These are phyloP conservation scores for Cylindricascospora bacillispora DNA, from an alignment of 1,139 yeast species.

Conservation along the genomic window DNA sequence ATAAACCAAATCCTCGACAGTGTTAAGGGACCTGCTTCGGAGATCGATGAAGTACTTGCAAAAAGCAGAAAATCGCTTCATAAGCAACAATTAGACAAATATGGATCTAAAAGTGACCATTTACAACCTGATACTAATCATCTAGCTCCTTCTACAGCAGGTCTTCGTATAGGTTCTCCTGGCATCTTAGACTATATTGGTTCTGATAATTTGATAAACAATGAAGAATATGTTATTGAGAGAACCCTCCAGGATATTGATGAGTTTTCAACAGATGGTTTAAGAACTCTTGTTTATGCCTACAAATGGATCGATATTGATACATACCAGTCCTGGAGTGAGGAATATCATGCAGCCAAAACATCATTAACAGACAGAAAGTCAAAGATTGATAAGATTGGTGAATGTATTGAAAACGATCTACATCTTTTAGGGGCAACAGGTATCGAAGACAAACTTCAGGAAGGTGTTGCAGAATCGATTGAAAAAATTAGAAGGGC, in stretches of 20 bases:
- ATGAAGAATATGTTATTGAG: conserved; percentile 70
- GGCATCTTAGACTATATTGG: conserved; percentile 34
- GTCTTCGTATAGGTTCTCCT: too few species aligned
- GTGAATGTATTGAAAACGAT: conserved; percentile 54
- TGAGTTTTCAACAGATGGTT: conserved; percentile 88
- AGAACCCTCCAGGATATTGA: conserved; percentile 82
- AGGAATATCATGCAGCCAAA: conserved; percentile 60
- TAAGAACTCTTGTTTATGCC: conserved; percentile 77
- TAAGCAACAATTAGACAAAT: conserved; percentile 45
- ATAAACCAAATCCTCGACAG: conserved; percentile 45
- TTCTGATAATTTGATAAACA: conserved; percentile 48
- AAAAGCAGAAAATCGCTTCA: conserved; percentile 54
- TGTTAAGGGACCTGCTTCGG: conserved; percentile 38
- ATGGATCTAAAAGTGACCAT: conserved; percentile 25
- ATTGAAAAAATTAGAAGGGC: conserved; percentile 88
- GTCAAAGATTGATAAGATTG: conserved; percentile 54
- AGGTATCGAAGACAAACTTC: conserved; percentile 94
- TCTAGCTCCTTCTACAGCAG: too few species aligned
- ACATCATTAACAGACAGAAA: conserved; percentile 61
- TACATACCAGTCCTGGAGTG: conserved; percentile 56
- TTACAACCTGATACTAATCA: background rate
- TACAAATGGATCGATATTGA: conserved; percentile 53
- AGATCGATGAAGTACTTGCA: conserved; percentile 45
- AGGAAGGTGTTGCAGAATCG: conserved; percentile 90
- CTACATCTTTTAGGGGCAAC: conserved; percentile 79